These are phyloP conservation scores for Geoglossum glabrum DNA, from an alignment of 495 filamentous ascomycete species.

Conservation along the genomic window DNA sequence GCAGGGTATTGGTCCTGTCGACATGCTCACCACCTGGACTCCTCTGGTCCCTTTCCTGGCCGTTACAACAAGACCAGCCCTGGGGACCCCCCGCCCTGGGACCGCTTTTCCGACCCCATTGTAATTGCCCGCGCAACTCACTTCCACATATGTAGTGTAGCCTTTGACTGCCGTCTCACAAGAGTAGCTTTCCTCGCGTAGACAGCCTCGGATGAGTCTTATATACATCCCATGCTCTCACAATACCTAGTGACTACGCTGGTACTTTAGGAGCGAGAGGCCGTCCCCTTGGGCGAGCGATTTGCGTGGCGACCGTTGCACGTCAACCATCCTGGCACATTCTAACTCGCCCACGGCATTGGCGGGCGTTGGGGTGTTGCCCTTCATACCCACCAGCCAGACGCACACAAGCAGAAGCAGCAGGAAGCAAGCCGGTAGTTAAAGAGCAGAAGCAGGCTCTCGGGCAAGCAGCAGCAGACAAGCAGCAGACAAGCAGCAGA, in stretches of 20 bases:
- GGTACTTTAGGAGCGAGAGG: not conserved
- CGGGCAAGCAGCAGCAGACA: not conserved
- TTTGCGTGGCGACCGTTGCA: conserved; percentile 1
- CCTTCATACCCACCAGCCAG: not conserved
- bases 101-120: not conserved
- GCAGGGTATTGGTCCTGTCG: not conserved
- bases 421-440: not conserved
- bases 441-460: not conserved
- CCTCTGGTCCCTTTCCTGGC: not conserved
- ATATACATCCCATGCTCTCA: not conserved
- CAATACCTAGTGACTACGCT: not conserved
- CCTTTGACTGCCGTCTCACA: not conserved
- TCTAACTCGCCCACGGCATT: not conserved
- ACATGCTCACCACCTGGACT: not conserved
- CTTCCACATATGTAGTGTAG: not conserved
- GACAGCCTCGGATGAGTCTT: not conserved
- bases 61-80: not conserved
- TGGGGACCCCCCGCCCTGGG: not conserved
- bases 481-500: not conserved
- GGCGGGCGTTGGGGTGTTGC: not conserved
- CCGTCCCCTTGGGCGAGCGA: not conserved
- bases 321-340: not conserved
- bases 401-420: not conserved
- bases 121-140: not conserved
- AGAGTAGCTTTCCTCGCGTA: not conserved